Percentiles rank a stretch among this genome's conserved stretches.
These are phyloP conservation scores for Elongisporangium undulatum DNA, from an alignment of 352 stramenopile genomes.

Conservation along the genomic window DNA sequence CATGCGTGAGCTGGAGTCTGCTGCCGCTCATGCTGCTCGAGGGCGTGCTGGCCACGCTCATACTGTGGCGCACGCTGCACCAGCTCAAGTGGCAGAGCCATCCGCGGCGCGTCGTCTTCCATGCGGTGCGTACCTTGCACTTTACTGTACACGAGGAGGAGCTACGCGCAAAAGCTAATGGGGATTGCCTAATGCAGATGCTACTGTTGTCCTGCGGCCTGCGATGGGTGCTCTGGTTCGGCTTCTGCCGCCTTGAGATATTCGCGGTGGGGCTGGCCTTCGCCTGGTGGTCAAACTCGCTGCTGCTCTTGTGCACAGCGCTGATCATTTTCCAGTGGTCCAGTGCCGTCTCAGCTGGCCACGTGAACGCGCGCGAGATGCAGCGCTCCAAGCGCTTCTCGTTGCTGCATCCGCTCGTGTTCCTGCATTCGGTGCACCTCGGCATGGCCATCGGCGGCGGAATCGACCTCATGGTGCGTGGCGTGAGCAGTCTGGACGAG, in stretches of 20 bases:
- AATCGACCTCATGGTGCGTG: conserved; percentile 23
- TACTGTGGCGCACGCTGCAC: conserved; percentile 54
- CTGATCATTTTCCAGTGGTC: conserved; percentile 71
- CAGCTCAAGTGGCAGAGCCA: conserved; percentile 63
- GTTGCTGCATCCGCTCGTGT: conserved; percentile 47
- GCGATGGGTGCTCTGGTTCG: conserved; percentile 40
- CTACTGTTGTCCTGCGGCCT: conserved; percentile 34
- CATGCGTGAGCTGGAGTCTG: conserved; percentile 39
- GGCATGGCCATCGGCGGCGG: conserved; percentile 25
- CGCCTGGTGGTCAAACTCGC: conserved; percentile 56
- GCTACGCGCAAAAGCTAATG: neutral
- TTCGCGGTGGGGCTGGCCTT: conserved; percentile 29
- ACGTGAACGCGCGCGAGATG: conserved; percentile 40
- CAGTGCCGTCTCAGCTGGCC: conserved; percentile 45
- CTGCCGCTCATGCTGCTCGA: conserved; percentile 51
- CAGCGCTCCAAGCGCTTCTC: conserved; percentile 43
- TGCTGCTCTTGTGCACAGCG: conserved; percentile 60
- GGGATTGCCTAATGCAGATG: conserved; percentile 14
- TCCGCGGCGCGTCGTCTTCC: conserved; percentile 50
- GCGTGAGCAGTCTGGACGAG: conserved; percentile 11
- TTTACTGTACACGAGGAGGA: neutral
- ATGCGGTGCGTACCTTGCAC: conserved; percentile 28
- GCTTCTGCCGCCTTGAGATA: conserved; percentile 24
- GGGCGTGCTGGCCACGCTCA: conserved; percentile 21
- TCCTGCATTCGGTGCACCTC: conserved; percentile 54